Evolutionary conservation across 176 grass and related monocot species (phyloP), one percentile per base, ranked within the genome.

Genomic region (Themeda triandra): DNA sequence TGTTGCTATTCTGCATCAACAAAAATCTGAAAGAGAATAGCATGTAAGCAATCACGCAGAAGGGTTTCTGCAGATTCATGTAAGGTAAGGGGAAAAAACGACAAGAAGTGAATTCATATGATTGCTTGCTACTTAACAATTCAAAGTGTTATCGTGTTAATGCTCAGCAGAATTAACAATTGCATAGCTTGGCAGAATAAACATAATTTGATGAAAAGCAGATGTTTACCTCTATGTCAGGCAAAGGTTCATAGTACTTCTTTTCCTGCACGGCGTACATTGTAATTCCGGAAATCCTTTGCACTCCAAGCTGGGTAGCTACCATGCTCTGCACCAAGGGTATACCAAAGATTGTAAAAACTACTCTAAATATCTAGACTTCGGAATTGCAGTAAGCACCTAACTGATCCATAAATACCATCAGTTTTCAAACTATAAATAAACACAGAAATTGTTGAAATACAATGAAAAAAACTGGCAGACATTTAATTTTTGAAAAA

Each of bases 201-300:
- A 72, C 11, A 3, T 21, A 31, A 59, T 59, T 37, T 56, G 27
- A 31, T 31, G 27, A 74, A 31, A 66, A 46, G 27, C 18, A n/a
- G 27, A 0, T 0, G 13, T 37, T 62, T 92, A 95, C 96, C 96
- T 99, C 96, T 85, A 94, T 84, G 72, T 96, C 96, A 37, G 88
- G 76, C 53, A 96, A 92, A 76, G 91, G 90, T 72, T 99, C 96
- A 36, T 92, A 94, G 45, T 86, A 54, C 82, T 99, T 94, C 96
- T 92, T 96, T 82, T 99, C 91, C 78, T 90, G 91, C 46, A 94
- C 87, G 56, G 94, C 93, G 41, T 91, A 83, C 62, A 99, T 28
- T 25, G 91, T 91, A 37, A 99, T 94, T 89, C 96, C 93, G 1
- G 96, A 99, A 56, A 99, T 94, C 71, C 88, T 96, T 78, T 99